Percentiles rank a stretch among this genome's conserved stretches.
These are phyloP conservation scores for Phyllosticta citribraziliensis DNA, from an alignment of 2,329 filamentous ascomycete genomes.

Conservation along the genomic window DNA sequence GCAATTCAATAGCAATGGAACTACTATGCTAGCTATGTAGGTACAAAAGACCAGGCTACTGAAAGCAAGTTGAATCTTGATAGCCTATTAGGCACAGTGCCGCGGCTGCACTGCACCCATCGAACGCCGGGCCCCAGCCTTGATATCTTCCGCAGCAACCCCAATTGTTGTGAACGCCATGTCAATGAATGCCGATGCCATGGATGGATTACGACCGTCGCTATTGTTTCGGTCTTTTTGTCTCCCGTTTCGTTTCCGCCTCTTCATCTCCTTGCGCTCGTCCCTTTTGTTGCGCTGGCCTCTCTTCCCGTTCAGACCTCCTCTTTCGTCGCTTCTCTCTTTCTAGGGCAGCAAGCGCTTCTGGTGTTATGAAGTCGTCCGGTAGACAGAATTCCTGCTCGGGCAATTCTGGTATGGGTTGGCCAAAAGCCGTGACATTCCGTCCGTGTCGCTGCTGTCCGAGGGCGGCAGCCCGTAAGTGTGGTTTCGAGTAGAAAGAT, in stretches of 20 bases:
- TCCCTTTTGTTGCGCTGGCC: not conserved
- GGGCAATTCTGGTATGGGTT: constrained; percentile 62
- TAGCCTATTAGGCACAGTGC: not conserved
- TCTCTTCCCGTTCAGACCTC: constrained; percentile 34
- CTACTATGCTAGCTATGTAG: not conserved
- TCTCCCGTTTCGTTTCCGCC: not conserved
- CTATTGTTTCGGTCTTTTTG: not conserved
- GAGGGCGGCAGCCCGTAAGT: constrained; percentile 72
- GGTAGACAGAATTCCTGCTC: constrained; percentile 69
- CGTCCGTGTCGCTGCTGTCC: constrained; percentile 60
- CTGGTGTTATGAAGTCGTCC: constrained; percentile 46
- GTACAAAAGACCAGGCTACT: not conserved
- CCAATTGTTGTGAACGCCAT: not conserved
- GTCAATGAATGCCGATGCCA: not conserved
- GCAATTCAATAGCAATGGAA: not conserved
- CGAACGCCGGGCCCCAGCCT: not conserved
- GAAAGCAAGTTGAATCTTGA: not conserved
- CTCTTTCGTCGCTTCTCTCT: constrained; percentile 53
- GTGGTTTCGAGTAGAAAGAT: constrained; percentile 77
- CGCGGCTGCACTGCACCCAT: not conserved
- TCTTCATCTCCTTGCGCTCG: not conserved
- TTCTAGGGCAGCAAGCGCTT: constrained; percentile 45
- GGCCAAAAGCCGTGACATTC: constrained; percentile 70
- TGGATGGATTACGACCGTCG: not conserved
- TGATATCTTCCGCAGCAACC: not conserved